Evolutionary conservation across 441 rosid genomes (phyloP).

Genomic region (Euphorbia schlechtendalii): DNA sequence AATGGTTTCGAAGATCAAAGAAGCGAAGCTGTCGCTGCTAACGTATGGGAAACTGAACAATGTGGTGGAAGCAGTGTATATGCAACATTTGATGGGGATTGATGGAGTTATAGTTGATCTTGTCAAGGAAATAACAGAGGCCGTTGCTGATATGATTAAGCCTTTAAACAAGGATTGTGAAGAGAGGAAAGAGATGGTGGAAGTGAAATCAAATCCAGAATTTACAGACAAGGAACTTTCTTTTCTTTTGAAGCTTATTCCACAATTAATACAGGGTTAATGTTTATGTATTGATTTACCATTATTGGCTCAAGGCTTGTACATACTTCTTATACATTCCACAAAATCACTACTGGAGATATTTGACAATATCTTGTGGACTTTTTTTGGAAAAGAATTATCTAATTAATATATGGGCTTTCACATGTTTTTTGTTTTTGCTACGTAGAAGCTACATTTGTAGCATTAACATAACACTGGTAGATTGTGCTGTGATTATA

Average conservation of each 20-base stretch:
- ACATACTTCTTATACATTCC: too few species aligned
- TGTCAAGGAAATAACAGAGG: constrained; percentile 68
- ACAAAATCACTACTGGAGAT: too few species aligned
- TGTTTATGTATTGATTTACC: too few species aligned
- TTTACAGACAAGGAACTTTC: constrained; percentile 72
- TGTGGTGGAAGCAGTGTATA: constrained; percentile 70
- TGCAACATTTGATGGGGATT: constrained; percentile 84
- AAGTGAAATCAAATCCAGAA: constrained; percentile 40
- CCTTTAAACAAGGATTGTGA: constrained; percentile 27
- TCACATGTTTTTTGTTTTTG: too few species aligned
- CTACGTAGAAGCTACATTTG: too few species aligned
- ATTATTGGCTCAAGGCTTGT: too few species aligned
- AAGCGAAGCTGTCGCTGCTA: constrained; percentile 59
- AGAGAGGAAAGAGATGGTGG: constrained; percentile 15
- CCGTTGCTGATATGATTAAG: constrained; percentile 49
- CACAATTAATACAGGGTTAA: constrained; percentile 53
- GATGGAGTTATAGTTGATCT: constrained; percentile 85
- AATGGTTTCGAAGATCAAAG: constrained; percentile 64
- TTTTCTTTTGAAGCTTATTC: constrained; percentile 81
- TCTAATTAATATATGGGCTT: too few species aligned
- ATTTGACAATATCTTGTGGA: too few species aligned
- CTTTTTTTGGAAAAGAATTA: too few species aligned
- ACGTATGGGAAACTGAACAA: constrained; percentile 86
- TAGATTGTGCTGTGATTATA: too few species aligned
- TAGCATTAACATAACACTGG: too few species aligned